Base-by-base conservation (phyloP, 306 rosid species). In the Dalbergia cochinchinensis region DNA sequence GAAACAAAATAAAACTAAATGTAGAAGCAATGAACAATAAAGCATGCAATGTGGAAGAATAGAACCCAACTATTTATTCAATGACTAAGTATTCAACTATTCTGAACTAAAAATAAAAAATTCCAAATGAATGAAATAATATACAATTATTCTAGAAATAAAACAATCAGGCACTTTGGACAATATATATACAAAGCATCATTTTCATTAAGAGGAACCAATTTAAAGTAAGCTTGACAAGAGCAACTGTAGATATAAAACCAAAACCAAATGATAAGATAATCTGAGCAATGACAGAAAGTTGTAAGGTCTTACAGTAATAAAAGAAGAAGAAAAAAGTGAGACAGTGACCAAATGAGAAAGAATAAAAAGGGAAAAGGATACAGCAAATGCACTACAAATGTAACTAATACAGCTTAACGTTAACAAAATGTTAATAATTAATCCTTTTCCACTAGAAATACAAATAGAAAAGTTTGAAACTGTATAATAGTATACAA, bases 1-100 rank as follows among this genome's bases (percentile, higher is more conserved):
- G 45, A 78, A 68, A 67, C 42, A 37, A 78, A 69, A 61, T 1
- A 58, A 53, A 6, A 68, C 65, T 14, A 61, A 74, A 78, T 70
- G 34, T 47, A 77, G 54, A 77, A 83, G 48, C 34, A 22, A 57
- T 61, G 58, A 80, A 50, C 73, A 81, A 67, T 57, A 71, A 83
- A 45, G 5, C 73, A 79, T 11, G 54, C 20, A 20, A 79, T 9
- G 39, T 70, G 77, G 26, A 78, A 74, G 18, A n/a, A 26, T 26
- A 26, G 31, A 6, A 55, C 5, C 57, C 12, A 22, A 37, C 71
- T 22, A 58, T 34, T 66, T 48, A 26, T 22, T 35, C 26, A 73
- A 50, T 31, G 35, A 63, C 62, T 45, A 4, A 6, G 54, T 73
- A 41, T 62, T 26, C 20, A 77, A 54, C 74, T 48, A 58, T 61